These are phyloP conservation scores for Aureobasidium sp. DNA, from an alignment of 2,329 filamentous ascomycete genomes.

Conservation along the genomic window DNA sequence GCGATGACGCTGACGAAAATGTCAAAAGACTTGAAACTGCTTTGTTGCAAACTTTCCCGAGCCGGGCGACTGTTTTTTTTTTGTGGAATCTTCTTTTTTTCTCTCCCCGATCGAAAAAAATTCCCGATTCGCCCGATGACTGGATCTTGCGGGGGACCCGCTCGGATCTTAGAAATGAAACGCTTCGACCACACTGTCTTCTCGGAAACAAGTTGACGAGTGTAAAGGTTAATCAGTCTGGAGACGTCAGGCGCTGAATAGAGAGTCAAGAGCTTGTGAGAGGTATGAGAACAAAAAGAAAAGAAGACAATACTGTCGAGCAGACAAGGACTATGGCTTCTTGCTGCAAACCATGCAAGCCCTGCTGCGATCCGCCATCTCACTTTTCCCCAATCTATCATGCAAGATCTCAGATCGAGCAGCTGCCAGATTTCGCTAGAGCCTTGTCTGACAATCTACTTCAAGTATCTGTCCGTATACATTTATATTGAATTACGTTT, in stretches of 20 bases:
- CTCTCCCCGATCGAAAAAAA: not conserved
- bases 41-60: not conserved
- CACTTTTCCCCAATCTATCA: not conserved
- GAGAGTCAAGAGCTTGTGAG: not conserved
- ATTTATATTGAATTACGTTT: not conserved
- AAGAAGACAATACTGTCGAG: not conserved
- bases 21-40: not conserved
- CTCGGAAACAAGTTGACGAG: not conserved
- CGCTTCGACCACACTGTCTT: not conserved
- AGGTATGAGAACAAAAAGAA: not conserved
- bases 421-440: not conserved
- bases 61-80: not conserved
- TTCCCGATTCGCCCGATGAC: not conserved
- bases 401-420: constrained; percentile 5
- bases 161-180: no score
- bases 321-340: not conserved
- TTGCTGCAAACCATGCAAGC: not conserved
- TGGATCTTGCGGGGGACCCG: not conserved
- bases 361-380: not conserved
- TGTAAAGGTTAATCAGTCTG: not conserved
- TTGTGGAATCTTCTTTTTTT: not conserved
- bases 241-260: not conserved
- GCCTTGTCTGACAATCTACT: not conserved
- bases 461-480: not conserved
- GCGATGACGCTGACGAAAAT: not conserved